Base-by-base conservation (phyloP, 1,139 yeast genomes). In the Candida neerlandica region DNA sequence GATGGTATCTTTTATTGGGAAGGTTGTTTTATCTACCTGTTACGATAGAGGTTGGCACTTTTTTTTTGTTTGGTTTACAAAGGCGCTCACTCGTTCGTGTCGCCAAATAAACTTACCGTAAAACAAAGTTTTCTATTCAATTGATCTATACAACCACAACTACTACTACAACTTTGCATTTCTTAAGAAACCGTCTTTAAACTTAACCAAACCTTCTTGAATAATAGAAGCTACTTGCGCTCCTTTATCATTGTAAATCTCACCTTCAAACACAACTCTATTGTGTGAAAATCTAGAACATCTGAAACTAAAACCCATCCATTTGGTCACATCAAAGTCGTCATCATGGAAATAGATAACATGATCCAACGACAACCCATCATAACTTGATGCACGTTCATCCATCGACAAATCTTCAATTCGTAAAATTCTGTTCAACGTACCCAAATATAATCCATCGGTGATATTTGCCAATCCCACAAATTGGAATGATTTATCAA, bases 351-450 rank as follows among this genome's bases (percentile, higher is more conserved):
- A 85, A 63, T 85, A 85, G 18, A 88, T 77, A 0, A 82, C 69
- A 61, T 86, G 91, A 58, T 86, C 92, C 56, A 87, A 66, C 14
- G 88, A 82, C 9, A 84, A 86, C 41, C 85, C 80, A 45, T 59
- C 56, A 55, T 70, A 71, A 42, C 65, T 69, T 43, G 63, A 69
- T 26, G 60, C 55, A 27, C 64, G 77, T 66, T 61, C 55, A 18
- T 49, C 46, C 37, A 67, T 54, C 37, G 66, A 60, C 11, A 64
- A 52, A 30, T 53, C 57, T 11, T 59, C 59, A 15, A 70, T 48
- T 14, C 75, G 57, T 34, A 71, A 59, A 7, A 62, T 50, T 41
- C 77, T 61, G 1, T 65, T 67, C 43, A 71, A 52, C 1, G 85
- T 67, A 15, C 81, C 75, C 47, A 86, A 66, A 52, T 82, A 74